phyloP scores from a whole-genome alignment of 768 basidiomycete genomes.

The Amanita thiersii region DNA sequence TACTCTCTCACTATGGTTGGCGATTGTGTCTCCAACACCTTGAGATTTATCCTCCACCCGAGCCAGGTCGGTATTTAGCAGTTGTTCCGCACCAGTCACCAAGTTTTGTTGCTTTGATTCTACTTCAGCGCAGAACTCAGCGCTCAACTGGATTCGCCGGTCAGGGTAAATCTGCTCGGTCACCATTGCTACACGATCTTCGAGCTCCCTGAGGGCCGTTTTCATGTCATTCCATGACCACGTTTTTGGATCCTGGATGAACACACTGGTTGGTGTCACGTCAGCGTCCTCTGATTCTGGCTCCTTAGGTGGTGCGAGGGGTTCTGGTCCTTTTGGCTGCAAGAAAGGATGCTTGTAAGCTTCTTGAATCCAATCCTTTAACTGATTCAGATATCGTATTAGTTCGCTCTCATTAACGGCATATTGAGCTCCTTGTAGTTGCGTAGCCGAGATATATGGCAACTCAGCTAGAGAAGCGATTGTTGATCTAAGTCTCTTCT shows the following conservation, averaged over 20 bases:
- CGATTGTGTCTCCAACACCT: background rate
- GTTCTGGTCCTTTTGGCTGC: constrained; percentile 9
- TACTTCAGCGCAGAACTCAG: constrained; percentile 61
- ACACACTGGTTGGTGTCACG: constrained; percentile 2
- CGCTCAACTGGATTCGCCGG: constrained; percentile 36
- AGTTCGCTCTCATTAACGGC: constrained; percentile 17
- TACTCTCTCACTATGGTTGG: background rate
- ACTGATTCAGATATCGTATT: constrained; percentile 18
- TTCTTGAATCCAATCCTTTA: constrained; percentile 24
- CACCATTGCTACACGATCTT: constrained; percentile 8
- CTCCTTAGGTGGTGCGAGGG: background rate
- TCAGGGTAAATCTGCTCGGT: constrained; percentile 15
- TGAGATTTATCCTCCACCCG: background rate
- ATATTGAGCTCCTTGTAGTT: constrained; percentile 4
- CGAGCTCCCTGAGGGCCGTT: constrained; percentile 10
- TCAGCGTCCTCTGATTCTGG: background rate
- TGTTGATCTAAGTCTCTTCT: constrained; percentile 15
- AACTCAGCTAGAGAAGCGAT: constrained; percentile 18
- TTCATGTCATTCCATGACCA: constrained; percentile 19
- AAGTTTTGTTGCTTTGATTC: constrained; percentile 15
- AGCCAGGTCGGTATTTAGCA: background rate
- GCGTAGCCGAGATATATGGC: constrained; percentile 16
- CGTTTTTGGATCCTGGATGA: constrained; percentile 10
- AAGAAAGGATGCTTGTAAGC: constrained; percentile 13
- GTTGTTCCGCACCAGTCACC: background rate